Base-by-base conservation (phyloP, 768 basidiomycete species). In the Suillus hirtellus region DNA sequence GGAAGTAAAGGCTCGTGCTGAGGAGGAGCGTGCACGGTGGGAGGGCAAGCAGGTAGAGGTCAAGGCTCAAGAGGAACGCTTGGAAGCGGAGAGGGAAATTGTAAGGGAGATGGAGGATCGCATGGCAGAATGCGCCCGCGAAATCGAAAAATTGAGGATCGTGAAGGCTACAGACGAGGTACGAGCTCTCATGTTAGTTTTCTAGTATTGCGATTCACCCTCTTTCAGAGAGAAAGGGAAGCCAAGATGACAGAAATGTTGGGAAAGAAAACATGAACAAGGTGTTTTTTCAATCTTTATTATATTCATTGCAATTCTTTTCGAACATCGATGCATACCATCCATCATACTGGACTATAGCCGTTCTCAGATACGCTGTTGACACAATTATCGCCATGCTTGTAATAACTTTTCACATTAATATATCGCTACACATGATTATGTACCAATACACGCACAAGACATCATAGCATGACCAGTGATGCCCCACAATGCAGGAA, bases 81-180 rank as follows among this genome's bases (percentile, higher is more conserved):
- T 90, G 31, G 84, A 86, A 31, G 77, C 77, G 1, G 76, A 83
- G 21, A 80, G 82, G 50, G 78, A 81, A 31, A 84, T 83, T 8
- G 86, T 88, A 3, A 79, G 72, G 60, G 82, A 87, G 59, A 81
- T 84, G 27, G 90, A 89, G 1, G 80, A 84, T 59, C 83, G 82
- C 67, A 77, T 93, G 60, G 82, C 86, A 59, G 86, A 87, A 61
- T 93, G 92, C 79, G 82, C 83, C n/a, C 81, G 84, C 60, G 89
- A 93, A 69, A 82, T 94, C 2, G 89, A 93, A 67, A 81, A 81
- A 65, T 72, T 93, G 59, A 78, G 90, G 37, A 77, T 79, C 21
- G 81, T 86, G 68, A 87, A 89, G 70, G 84, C 83, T 42, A 86
- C 86, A 9, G 91, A 93, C 67, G 91, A 92, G 78, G 73, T 76